These are phyloP conservation scores for Phlyctochytrium arcticum DNA, from an alignment of 192 early-diverging fungal species.

Conservation along the genomic window DNA sequence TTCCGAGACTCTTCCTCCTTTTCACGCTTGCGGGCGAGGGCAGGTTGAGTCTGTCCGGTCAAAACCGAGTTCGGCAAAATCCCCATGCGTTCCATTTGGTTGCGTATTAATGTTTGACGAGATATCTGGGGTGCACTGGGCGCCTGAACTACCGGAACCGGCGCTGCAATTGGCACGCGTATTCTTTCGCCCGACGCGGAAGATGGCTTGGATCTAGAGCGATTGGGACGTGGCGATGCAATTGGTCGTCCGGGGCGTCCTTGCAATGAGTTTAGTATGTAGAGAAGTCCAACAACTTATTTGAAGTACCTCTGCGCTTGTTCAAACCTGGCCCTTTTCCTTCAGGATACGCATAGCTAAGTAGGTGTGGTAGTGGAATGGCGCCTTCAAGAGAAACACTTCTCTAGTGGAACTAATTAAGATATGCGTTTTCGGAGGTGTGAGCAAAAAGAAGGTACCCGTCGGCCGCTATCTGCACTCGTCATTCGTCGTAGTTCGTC, in stretches of 20 bases:
- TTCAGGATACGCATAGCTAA: slow-evolving; percentile 1
- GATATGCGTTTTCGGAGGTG: no score
- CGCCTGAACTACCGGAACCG: not conserved
- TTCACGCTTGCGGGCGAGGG: slow-evolving; percentile 14
- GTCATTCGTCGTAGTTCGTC: no score
- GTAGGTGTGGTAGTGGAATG: no score
- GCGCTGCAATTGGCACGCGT: not conserved
- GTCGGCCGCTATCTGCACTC: no score
- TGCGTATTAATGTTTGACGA: slow-evolving; percentile 22
- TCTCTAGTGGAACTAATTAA: no score
- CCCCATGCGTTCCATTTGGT: slow-evolving; percentile 27
- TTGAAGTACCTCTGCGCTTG: not conserved
- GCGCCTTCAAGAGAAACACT: no score
- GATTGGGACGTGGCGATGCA: not conserved
- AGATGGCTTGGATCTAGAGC: not conserved
- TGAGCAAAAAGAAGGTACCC: no score
- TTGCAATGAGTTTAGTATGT: not conserved
- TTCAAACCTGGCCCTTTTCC: not conserved
- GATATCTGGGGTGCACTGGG: not conserved
- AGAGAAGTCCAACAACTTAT: not conserved
- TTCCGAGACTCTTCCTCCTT: not conserved
- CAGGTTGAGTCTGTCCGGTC: slow-evolving; percentile 13
- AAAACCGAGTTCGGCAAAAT: slow-evolving; percentile 39
- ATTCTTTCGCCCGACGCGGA: not conserved
- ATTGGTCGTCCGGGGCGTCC: not conserved